A percentile compares a stretch with the other conserved stretches of the same genome.
These are phyloP conservation scores for Dalbergia cochinchinensis DNA, from an alignment of 306 rosid genomes.

Conservation along the genomic window DNA sequence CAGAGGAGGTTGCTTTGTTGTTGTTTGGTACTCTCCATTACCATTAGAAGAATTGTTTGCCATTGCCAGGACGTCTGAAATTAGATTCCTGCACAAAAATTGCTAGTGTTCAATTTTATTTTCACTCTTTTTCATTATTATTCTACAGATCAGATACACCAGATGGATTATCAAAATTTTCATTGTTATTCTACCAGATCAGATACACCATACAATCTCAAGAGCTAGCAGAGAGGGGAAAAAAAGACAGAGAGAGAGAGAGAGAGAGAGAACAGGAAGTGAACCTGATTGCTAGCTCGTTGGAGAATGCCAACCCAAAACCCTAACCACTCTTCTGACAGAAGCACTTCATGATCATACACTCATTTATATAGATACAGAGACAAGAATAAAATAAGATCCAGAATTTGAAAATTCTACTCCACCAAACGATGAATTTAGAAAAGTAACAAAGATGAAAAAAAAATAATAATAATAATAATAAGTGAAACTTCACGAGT, in stretches of 20 bases:
- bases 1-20: conserved; percentile 70
- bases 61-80: conserved; percentile 49
- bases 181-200: background rate
- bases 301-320: conserved; percentile 45
- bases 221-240: too few relatives aligned
- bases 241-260: background rate
- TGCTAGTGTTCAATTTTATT: conserved; percentile 6
- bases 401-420: conserved; percentile 10
- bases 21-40: conserved; percentile 58
- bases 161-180: background rate
- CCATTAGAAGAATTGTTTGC: conserved; percentile 65
- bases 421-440: conserved; percentile 44
- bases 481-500: background rate
- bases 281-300: conserved; percentile 36
- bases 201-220: too few relatives aligned
- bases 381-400: background rate
- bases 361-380: conserved; percentile 50
- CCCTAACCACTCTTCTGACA: conserved; percentile 50
- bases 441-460: background rate
- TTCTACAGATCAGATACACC: background rate
- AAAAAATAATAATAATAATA: too few relatives aligned
- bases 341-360: conserved; percentile 37
- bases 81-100: conserved; percentile 38
- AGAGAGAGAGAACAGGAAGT: conserved; percentile 3
- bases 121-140: background rate